Base-by-base conservation (phyloP, 1,284 basidiomycete species). In the Boletus austroedulis region DNA sequence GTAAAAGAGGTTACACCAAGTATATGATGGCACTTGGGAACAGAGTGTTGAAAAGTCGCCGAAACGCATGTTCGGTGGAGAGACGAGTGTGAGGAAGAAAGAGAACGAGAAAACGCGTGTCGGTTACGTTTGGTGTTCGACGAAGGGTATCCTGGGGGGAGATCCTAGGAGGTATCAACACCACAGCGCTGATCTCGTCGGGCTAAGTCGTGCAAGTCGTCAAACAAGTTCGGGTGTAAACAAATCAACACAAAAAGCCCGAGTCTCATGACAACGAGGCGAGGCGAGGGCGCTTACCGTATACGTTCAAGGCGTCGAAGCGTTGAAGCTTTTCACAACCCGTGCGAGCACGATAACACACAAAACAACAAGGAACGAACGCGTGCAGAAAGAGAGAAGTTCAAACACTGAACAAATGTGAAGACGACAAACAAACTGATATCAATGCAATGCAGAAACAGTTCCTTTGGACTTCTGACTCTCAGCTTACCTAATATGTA, bases 1-100 rank as follows among this genome's bases (percentile, higher is more conserved):
- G 67, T 84, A 86, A 72, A 88, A 88, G 64, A 87, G 82, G 65
- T 87, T 87, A 69, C 85, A 87, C 85, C 85, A 86, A 1, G 85
- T 77, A 65, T 87, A 87, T 28, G 84, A 86, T 2, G 86, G 86
- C 12, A 79, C 77, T 29, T 79, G 70, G 26, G 76, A 74, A 71
- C 85, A 87, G 23, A 87, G 77, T 19, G 80, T 73, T 64, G 71
- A 67, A 68, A 87, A 86, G 64, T 86, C 83, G 57, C 85, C 85
- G 66, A 88, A 87, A 60, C 67, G 73, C 83, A 83, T 84, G 9
- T 62, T 60, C n/a, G 51, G 46, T 44, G 40, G 5, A 32, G 28
- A 45, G 47, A 29, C 53, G n/a, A 32, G 21, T 36, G 46, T n/a
- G 3, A 15, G 45, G 19, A 34, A 23, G 29, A 34, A 43, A 11